Conservation (phyloP, 2,329 filamentous ascomycete genomes). For the Parasarocladium wereldwijsianum region DNA sequence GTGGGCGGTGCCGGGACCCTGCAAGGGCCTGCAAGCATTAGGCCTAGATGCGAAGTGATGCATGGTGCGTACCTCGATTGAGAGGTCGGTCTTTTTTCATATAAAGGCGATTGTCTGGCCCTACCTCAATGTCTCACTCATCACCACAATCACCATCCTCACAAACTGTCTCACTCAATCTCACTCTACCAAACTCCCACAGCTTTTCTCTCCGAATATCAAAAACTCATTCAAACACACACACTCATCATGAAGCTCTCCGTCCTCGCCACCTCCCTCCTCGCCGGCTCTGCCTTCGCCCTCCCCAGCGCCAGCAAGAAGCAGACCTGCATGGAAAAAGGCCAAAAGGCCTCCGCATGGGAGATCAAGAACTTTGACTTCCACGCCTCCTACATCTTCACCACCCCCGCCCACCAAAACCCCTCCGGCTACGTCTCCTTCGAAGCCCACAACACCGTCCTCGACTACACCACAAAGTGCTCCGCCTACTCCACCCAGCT, state of each 20-base stretch:
- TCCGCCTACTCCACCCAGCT: slow-evolving; percentile 25
- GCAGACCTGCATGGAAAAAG: slow-evolving; percentile 11
- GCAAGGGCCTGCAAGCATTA: too few species aligned
- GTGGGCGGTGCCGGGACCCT: too few species aligned
- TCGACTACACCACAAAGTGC: slow-evolving; percentile 24
- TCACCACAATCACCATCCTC: too few species aligned
- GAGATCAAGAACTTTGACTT: slow-evolving; percentile 28
- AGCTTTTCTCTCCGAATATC: too few species aligned
- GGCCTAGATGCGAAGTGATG: too few species aligned
- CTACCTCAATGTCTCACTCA: too few species aligned
- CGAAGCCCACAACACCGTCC: slow-evolving; percentile 30
- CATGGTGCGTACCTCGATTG: too few species aligned
- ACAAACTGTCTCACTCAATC: too few species aligned
- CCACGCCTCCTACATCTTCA: slow-evolving; percentile 32
- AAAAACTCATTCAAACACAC: too few species aligned
- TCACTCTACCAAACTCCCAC: too few species aligned
- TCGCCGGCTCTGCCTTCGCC: slow-evolving; percentile 12
- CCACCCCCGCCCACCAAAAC: slow-evolving; percentile 35
- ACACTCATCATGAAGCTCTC: slow-evolving; percentile 8
- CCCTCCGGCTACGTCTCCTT: slow-evolving; percentile 32
- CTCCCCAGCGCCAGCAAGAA: slow-evolving; percentile 8
- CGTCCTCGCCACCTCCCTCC: slow-evolving; percentile 10
- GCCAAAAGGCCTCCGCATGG: slow-evolving; percentile 17
- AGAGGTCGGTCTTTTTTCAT: too few species aligned
- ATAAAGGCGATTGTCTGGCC: too few species aligned